Conservation (phyloP, 2,329 filamentous ascomycete species). For the Seiridium cupressi region DNA sequence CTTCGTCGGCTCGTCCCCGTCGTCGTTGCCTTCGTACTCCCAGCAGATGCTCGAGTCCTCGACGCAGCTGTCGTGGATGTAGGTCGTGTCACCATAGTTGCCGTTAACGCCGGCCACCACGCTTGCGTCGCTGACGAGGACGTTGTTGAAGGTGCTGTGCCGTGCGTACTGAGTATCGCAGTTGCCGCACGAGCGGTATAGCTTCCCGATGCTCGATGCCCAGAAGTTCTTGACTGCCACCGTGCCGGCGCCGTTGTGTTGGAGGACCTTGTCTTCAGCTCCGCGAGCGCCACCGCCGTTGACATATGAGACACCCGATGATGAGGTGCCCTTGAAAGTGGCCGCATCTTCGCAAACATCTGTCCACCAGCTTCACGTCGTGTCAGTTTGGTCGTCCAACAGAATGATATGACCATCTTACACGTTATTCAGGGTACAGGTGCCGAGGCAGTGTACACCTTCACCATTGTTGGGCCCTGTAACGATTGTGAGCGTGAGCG, state of each 20-base stretch:
- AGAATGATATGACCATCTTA: not conserved
- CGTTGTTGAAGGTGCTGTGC: not conserved
- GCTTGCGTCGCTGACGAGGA: not conserved
- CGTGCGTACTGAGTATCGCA: slow-evolving; percentile 23
- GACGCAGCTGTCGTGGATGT: not conserved
- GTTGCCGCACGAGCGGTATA: slow-evolving; percentile 43
- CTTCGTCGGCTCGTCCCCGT: not conserved
- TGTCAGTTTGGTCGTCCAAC: too few relatives aligned
- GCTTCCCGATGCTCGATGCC: slow-evolving; percentile 38
- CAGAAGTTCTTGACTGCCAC: slow-evolving; percentile 30
- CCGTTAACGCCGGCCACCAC: not conserved
- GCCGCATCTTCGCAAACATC: slow-evolving; percentile 4
- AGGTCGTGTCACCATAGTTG: not conserved
- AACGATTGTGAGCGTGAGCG: not conserved
- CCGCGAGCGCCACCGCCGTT: slow-evolving; percentile 31
- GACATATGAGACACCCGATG: slow-evolving; percentile 8
- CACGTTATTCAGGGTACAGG: not conserved
- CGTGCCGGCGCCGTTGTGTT: slow-evolving; percentile 32
- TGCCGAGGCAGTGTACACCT: not conserved
- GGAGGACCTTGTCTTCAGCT: slow-evolving; percentile 30
- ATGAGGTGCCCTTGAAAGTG: not conserved
- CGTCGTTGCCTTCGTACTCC: not conserved
- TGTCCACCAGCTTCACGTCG: not conserved
- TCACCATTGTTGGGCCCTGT: not conserved
- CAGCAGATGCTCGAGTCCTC: not conserved